Conservation (phyloP, 2,329 filamentous ascomycete species). For the Meredithiella fracta region DNA sequence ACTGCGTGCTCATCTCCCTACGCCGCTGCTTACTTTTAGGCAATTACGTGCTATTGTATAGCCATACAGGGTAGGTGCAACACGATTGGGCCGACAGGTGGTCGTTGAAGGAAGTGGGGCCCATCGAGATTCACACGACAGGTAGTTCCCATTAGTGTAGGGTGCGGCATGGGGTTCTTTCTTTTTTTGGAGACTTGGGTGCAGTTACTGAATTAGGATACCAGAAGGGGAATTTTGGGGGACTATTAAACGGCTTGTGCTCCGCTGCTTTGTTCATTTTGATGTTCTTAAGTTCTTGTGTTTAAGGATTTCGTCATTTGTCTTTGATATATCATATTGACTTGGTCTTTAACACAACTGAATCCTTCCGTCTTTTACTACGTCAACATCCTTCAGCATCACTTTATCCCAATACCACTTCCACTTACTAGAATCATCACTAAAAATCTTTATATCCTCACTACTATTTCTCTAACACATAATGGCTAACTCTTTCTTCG, state of each 20-base stretch:
- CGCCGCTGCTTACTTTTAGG: too few species aligned
- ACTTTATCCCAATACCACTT: neutral
- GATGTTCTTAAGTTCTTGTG: neutral
- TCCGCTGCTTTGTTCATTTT: neutral
- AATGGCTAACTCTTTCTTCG: slow-evolving; percentile 1
- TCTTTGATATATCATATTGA: neutral
- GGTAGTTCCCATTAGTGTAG: neutral
- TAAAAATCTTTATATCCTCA: too few species aligned
- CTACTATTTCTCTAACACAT: neutral
- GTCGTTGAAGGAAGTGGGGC: neutral
- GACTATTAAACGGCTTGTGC: neutral
- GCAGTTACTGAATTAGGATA: neutral
- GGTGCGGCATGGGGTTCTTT: neutral
- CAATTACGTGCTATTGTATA: too few species aligned
- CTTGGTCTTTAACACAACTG: neutral
- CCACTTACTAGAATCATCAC: neutral
- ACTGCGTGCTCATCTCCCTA: too few species aligned
- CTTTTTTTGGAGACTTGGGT: neutral
- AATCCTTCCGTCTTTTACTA: neutral
- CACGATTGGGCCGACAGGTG: too few species aligned
- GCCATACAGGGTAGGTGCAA: too few species aligned
- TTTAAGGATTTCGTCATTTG: neutral
- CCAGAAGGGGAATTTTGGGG: neutral
- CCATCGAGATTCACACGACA: neutral
- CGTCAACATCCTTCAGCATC: too few species aligned